Evolutionary conservation across 140 eudicot genomes (phyloP).

Genomic region (Erigeron philadelphicus): DNA sequence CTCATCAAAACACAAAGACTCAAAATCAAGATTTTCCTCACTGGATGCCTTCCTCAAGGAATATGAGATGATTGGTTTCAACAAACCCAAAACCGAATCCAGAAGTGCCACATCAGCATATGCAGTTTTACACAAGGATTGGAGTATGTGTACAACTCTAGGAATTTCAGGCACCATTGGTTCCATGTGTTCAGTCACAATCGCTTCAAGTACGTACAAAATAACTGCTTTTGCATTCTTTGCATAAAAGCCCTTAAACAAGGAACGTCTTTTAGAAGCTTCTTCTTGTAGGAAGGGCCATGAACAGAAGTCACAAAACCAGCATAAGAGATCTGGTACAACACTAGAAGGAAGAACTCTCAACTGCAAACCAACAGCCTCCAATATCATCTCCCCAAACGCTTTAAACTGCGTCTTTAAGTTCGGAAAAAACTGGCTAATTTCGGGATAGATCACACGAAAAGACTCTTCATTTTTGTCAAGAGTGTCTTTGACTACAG

Average conservation of each 20-base stretch:
- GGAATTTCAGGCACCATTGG: conserved; percentile 92
- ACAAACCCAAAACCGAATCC: conserved; percentile 52
- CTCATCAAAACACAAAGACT: conserved; percentile 80
- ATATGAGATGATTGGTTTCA: conserved; percentile 76
- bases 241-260: conserved; percentile 58
- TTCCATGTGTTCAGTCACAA: conserved; percentile 85
- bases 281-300: conserved; percentile 61
- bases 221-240: conserved; percentile 84
- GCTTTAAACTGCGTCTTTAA: conserved; percentile 58
- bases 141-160: conserved; percentile 66
- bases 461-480: conserved; percentile 52
- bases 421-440: conserved; percentile 60
- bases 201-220: conserved; percentile 72
- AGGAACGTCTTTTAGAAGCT: conserved; percentile 33
- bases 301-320: conserved; percentile 80
- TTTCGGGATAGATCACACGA: conserved; percentile 64
- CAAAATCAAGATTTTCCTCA: conserved; percentile 67
- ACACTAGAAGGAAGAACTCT: conserved; percentile 63
- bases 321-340: conserved; percentile 82
- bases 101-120: conserved; percentile 87
- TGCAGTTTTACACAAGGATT: conserved; percentile 53
- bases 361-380: conserved; percentile 82
- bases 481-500: conserved; percentile 40
- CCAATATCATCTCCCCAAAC: conserved; percentile 77
- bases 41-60: conserved; percentile 55